Conservation (phyloP, 2,329 filamentous ascomycete species). For the Xylariaceae sp. region DNA sequence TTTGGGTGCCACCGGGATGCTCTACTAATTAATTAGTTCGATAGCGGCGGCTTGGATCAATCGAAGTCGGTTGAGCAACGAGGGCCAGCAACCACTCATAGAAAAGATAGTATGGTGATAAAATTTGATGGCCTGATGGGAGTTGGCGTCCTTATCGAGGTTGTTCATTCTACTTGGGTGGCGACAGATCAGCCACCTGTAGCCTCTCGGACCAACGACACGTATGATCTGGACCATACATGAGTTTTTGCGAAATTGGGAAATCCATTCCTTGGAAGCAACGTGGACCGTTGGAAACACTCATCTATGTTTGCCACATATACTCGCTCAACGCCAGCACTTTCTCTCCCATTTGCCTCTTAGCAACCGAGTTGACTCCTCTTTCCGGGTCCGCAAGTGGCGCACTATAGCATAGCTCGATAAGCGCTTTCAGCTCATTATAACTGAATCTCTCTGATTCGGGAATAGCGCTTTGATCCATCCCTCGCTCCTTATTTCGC, state of each 20-base stretch:
- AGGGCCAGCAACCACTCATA: too few species aligned
- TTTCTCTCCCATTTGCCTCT: conserved; percentile 66
- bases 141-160: too few species aligned
- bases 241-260: neutral
- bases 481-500: conserved; percentile 37
- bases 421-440: conserved; percentile 61
- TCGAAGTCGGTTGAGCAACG: too few species aligned
- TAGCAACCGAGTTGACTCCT: conserved; percentile 62
- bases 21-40: too few species aligned
- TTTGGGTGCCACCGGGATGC: too few species aligned
- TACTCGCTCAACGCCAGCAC: conserved; percentile 66
- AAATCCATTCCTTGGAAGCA: neutral
- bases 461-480: conserved; percentile 33
- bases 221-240: neutral
- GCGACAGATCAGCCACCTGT: neutral
- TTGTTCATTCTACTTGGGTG: neutral
- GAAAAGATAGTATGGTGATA: too few species aligned
- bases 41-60: too few species aligned
- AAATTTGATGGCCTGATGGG: too few species aligned
- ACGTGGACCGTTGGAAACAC: neutral
- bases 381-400: conserved; percentile 62
- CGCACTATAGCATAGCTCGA: conserved; percentile 67
- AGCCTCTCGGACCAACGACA: neutral
- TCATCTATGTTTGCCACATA: conserved; percentile 57
- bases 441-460: conserved; percentile 53